These are phyloP conservation scores for Phytophthora cryptogea DNA, from an alignment of 352 stramenopile genomes.

Conservation along the genomic window DNA sequence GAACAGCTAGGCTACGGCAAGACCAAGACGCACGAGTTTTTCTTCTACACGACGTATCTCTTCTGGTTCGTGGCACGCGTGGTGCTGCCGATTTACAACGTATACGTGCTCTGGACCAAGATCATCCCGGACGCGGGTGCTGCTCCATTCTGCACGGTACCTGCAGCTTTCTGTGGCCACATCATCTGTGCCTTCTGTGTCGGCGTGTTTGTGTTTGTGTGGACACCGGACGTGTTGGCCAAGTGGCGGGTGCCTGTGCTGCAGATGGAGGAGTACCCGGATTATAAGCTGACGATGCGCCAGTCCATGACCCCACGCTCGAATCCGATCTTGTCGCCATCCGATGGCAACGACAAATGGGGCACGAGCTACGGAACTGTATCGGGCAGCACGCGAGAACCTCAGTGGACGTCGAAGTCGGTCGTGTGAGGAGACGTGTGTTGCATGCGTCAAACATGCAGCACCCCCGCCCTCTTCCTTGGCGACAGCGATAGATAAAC, in stretches of 20 bases:
- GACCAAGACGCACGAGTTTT: slow-evolving; percentile 54
- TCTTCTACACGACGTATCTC: slow-evolving; percentile 80
- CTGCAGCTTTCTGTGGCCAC: slow-evolving; percentile 73
- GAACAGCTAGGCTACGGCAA: slow-evolving; percentile 80
- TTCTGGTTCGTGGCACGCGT: slow-evolving; percentile 80
- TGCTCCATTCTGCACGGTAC: slow-evolving; percentile 63
- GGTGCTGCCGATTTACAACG: slow-evolving; percentile 76
- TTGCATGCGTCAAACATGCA: slow-evolving; percentile 27
- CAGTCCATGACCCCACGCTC: slow-evolving; percentile 75
- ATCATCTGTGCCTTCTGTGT: slow-evolving; percentile 84
- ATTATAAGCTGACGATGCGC: slow-evolving; percentile 80
- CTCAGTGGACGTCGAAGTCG: slow-evolving; percentile 33
- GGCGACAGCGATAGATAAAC: slow-evolving; percentile 12
- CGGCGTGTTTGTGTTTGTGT: slow-evolving; percentile 82
- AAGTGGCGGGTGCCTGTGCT: slow-evolving; percentile 71
- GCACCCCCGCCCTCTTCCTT: slow-evolving; percentile 1
- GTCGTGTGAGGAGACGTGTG: slow-evolving; percentile 33
- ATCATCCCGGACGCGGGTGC: slow-evolving; percentile 58
- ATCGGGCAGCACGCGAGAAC: slow-evolving; percentile 29
- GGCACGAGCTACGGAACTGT: slow-evolving; percentile 46
- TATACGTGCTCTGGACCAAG: slow-evolving; percentile 78
- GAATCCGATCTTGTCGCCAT: slow-evolving; percentile 51
- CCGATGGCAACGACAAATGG: slow-evolving; percentile 23
- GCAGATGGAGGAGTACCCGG: slow-evolving; percentile 74
- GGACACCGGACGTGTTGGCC: slow-evolving; percentile 80